Percentiles rank a stretch among this genome's conserved stretches.
Conservation (phyloP, 2,329 filamentous ascomycete species). For the Colletotrichum melonis region DNA sequence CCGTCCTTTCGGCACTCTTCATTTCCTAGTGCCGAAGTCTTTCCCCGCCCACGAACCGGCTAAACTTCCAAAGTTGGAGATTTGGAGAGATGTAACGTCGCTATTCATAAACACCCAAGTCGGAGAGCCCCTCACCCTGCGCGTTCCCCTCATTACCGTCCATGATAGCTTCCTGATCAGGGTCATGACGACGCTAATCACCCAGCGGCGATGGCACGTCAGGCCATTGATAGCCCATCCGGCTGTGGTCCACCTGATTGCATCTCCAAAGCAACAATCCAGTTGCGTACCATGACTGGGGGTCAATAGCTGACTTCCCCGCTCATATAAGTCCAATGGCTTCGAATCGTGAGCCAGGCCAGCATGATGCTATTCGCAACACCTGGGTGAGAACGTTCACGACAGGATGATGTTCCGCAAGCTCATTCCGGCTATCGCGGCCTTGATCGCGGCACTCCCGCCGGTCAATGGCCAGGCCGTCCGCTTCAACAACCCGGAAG, state of each 20-base stretch:
- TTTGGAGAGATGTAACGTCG: constrained; percentile 31
- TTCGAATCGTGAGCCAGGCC: too few species aligned
- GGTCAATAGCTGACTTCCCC: background rate
- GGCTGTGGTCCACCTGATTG: background rate
- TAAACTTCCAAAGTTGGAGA: background rate
- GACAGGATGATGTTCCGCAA: background rate
- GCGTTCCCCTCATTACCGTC: background rate
- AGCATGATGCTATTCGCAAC: background rate
- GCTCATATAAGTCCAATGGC: constrained; percentile 16
- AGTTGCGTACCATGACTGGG: background rate
- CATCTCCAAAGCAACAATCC: constrained; percentile 13
- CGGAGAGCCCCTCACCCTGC: background rate
- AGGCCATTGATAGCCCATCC: background rate
- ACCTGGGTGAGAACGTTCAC: background rate
- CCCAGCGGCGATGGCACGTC: background rate
- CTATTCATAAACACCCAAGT: background rate
- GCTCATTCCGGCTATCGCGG: background rate
- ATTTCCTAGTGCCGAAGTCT: background rate
- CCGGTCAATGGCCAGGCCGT: constrained; percentile 9
- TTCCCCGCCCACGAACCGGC: background rate
- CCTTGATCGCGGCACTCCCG: background rate
- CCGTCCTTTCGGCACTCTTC: background rate
- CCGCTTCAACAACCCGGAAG: constrained; percentile 28
- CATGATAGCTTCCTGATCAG: background rate
- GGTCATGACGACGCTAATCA: background rate